Conservation (phyloP, 441 rosid genomes). For the Erodium trifolium region DNA sequence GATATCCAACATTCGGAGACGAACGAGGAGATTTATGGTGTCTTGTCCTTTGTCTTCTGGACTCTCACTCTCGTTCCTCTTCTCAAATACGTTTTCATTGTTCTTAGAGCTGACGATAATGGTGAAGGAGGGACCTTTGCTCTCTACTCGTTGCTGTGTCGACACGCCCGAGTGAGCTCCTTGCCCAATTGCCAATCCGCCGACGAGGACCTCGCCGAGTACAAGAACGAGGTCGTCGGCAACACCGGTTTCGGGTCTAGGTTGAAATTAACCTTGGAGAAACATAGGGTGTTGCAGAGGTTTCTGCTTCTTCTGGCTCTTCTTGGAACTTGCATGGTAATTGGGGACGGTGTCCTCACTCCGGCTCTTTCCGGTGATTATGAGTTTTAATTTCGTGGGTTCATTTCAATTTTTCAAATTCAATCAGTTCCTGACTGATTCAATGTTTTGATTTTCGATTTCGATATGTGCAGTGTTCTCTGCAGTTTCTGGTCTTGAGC, state of each 20-base stretch:
- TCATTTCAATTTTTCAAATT: neutral
- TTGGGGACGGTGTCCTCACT: too few relatives aligned
- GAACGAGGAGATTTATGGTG: too few relatives aligned
- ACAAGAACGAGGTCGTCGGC: slow-evolving; percentile 54
- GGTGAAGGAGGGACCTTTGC: slow-evolving; percentile 48
- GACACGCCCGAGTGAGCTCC: slow-evolving; percentile 81
- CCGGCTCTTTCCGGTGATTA: slow-evolving; percentile 72
- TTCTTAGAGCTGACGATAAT: too few relatives aligned
- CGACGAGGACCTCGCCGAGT: slow-evolving; percentile 84
- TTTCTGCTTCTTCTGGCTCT: slow-evolving; percentile 77
- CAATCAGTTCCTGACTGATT: neutral
- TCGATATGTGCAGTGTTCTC: slow-evolving; percentile 54
- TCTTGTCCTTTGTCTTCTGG: too few relatives aligned
- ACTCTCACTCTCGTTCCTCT: too few relatives aligned
- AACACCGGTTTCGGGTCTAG: slow-evolving; percentile 31
- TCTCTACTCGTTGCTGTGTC: slow-evolving; percentile 79
- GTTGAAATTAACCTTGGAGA: slow-evolving; percentile 65
- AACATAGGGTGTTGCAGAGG: slow-evolving; percentile 67
- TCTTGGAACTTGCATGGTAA: slow-evolving; percentile 52
- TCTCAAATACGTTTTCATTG: too few relatives aligned
- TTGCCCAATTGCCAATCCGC: slow-evolving; percentile 83
- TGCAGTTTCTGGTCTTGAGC: slow-evolving; percentile 94
- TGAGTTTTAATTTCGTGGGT: neutral
- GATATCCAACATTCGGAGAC: too few relatives aligned
- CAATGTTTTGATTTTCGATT: too few relatives aligned